A percentile compares a stretch with the other conserved stretches of the same genome.
These are phyloP conservation scores for Gymnopus androsaceus DNA, from an alignment of 1,284 basidiomycete species.

Conservation along the genomic window DNA sequence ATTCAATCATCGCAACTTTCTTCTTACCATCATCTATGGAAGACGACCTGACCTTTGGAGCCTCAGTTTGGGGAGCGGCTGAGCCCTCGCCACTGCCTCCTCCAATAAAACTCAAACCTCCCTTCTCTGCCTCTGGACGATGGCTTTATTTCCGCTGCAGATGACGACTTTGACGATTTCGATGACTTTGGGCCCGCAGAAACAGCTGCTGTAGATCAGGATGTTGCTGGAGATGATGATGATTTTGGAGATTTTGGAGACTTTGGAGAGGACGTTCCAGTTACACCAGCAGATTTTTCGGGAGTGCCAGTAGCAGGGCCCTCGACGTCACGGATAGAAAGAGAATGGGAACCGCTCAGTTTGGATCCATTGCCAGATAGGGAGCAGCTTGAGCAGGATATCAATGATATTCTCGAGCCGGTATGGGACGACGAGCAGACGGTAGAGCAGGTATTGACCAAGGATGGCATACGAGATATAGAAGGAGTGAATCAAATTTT, in stretches of 20 bases:
- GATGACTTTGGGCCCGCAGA: conserved; percentile 69
- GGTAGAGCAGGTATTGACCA: conserved; percentile 54
- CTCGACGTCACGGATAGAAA: conserved; percentile 39
- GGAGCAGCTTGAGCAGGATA: conserved; percentile 57
- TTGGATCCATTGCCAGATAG: conserved; percentile 66
- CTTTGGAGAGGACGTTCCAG: conserved; percentile 56
- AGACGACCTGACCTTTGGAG: conserved; percentile 69
- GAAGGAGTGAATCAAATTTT: conserved; percentile 81
- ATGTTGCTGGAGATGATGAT: conserved; percentile 53
- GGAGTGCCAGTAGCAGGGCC: conserved; percentile 44
- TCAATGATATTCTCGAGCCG: conserved; percentile 67
- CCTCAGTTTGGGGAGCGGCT: conserved; percentile 69
- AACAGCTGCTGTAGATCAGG: conserved; percentile 34
- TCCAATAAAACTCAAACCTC: conserved; percentile 23
- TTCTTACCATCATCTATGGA: conserved; percentile 45
- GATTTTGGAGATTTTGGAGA: conserved; percentile 88
- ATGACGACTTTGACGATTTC: conserved; percentile 59
- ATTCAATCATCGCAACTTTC: not conserved
- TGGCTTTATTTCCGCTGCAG: conserved; percentile 28
- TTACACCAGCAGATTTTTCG: conserved; percentile 36
- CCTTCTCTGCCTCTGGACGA: conserved; percentile 24
- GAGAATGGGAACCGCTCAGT: conserved; percentile 61
- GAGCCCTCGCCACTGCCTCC: conserved; percentile 36
- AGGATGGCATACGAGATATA: conserved; percentile 76
- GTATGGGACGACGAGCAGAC: conserved; percentile 56